A percentile compares a stretch with the other conserved stretches of the same genome.
These are phyloP conservation scores for Tilletia setariae DNA, from an alignment of 1,284 basidiomycete genomes.

Conservation along the genomic window DNA sequence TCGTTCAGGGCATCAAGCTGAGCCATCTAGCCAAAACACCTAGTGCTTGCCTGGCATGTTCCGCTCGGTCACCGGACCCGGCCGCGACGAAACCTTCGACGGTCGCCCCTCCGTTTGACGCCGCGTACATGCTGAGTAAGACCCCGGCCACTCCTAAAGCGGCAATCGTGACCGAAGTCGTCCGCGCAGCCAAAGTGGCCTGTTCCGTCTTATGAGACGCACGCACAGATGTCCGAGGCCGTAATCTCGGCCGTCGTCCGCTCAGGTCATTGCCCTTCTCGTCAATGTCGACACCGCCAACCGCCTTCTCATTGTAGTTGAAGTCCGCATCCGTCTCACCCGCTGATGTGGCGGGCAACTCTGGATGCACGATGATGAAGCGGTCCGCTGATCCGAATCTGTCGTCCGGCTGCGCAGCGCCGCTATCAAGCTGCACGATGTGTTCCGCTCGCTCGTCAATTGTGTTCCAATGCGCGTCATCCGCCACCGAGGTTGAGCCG, in stretches of 20 bases:
- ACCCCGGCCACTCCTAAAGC: slow-evolving; percentile 7
- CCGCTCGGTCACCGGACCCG: neutral
- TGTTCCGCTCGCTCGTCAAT: slow-evolving; percentile 8
- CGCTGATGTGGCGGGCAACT: neutral
- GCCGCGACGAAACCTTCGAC: neutral
- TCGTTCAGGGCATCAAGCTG: slow-evolving; percentile 11
- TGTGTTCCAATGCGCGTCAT: slow-evolving; percentile 1
- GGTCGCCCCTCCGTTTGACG: neutral
- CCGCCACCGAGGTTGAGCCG: slow-evolving; percentile 12
- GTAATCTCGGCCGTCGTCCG: neutral
- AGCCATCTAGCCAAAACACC: slow-evolving; percentile 1
- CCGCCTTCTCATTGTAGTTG: neutral
- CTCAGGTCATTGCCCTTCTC: too few species aligned
- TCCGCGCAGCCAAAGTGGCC: neutral
- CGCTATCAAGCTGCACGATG: slow-evolving; percentile 4
- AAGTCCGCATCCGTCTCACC: neutral
- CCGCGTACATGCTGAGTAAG: slow-evolving; percentile 5
- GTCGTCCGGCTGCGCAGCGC: neutral
- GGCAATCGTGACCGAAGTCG: slow-evolving; percentile 12
- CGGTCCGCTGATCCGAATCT: neutral
- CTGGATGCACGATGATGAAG: slow-evolving; percentile 5
- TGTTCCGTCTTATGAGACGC: slow-evolving; percentile 7
- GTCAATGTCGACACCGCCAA: too few species aligned
- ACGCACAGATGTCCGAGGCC: slow-evolving; percentile 1
- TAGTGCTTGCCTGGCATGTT: neutral